Evolutionary conservation across 805 yeast genomes (phyloP).

Genomic region (Saccharomyces eubayanus): DNA sequence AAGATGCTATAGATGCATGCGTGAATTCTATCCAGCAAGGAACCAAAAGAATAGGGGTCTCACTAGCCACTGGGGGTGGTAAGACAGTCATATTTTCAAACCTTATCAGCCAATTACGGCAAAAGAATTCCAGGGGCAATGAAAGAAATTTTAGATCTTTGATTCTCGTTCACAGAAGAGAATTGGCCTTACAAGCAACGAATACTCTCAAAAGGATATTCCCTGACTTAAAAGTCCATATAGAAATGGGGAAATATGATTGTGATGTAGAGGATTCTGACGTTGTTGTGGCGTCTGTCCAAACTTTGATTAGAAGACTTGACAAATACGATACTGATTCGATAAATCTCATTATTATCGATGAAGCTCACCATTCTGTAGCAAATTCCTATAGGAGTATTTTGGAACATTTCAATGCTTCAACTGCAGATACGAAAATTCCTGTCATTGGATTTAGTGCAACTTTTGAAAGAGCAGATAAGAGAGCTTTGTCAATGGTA

Average conservation of each 20-base stretch:
- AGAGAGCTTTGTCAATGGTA: conserved; percentile 44
- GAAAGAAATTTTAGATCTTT: conserved; percentile 30
- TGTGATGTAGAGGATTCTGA: conserved; percentile 37
- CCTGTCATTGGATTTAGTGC: conserved; percentile 83
- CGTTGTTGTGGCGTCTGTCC: conserved; percentile 71
- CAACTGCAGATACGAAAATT: conserved; percentile 34
- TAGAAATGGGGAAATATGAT: conserved; percentile 58
- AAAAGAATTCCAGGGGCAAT: background rate
- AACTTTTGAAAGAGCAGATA: conserved; percentile 73
- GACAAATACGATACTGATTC: conserved; percentile 45
- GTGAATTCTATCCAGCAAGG: conserved; percentile 40
- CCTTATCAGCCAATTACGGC: conserved; percentile 36
- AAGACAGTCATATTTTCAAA: conserved; percentile 74
- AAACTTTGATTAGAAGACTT: conserved; percentile 46
- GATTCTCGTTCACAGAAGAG: conserved; percentile 74
- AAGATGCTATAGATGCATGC: conserved; percentile 56
- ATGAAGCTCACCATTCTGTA: conserved; percentile 90
- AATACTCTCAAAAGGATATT: conserved; percentile 37
- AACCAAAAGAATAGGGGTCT: conserved; percentile 59
- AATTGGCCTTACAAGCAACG: conserved; percentile 66
- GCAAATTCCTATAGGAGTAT: conserved; percentile 58
- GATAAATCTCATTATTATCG: conserved; percentile 65
- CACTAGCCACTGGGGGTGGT: conserved; percentile 92
- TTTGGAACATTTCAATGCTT: conserved; percentile 49
- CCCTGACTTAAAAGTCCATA: conserved; percentile 46